Percentiles rank a stretch among this genome's conserved stretches.
Evolutionary conservation across 805 yeast species (phyloP).

Genomic region (Saccharomycopsis babjevae): DNA sequence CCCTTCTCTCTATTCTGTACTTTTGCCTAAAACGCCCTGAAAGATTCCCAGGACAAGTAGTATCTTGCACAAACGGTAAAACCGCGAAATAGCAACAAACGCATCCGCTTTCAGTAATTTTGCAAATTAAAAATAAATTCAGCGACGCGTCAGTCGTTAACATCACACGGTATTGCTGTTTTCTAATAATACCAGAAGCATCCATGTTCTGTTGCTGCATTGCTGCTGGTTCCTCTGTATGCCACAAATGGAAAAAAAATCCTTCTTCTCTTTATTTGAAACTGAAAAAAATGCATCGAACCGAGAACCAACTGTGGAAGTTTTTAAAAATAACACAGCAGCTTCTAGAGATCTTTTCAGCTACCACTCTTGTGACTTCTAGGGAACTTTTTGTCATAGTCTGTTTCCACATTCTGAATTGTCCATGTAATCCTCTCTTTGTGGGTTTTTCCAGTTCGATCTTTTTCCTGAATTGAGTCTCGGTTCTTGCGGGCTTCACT

Average conservation of each 20-base stretch:
- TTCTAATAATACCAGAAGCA: neutral
- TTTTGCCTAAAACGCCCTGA: neutral
- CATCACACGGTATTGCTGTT: neutral
- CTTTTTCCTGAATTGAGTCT: too few relatives aligned
- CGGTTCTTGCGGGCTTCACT: too few relatives aligned
- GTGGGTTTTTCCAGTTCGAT: too few relatives aligned
- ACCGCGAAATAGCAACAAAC: neutral
- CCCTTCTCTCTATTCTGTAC: neutral
- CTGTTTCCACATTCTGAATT: too few relatives aligned
- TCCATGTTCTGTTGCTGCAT: neutral
- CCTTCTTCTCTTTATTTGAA: neutral
- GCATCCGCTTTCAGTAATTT: neutral
- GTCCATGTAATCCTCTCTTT: too few relatives aligned
- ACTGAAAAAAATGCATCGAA: too few relatives aligned
- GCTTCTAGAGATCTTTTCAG: too few relatives aligned
- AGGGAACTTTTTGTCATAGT: too few relatives aligned
- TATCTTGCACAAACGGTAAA: neutral
- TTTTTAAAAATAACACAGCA: too few relatives aligned
- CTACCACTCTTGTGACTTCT: too few relatives aligned
- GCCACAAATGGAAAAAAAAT: neutral
- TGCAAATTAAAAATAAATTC: neutral
- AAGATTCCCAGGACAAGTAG: neutral
- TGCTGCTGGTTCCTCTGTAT: too few relatives aligned
- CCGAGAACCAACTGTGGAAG: too few relatives aligned
- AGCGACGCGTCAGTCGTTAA: neutral